Percentiles rank a stretch among this genome's conserved stretches.
Evolutionary conservation across 306 rosid genomes (phyloP).

Genomic region (Sicyos baderoa): DNA sequence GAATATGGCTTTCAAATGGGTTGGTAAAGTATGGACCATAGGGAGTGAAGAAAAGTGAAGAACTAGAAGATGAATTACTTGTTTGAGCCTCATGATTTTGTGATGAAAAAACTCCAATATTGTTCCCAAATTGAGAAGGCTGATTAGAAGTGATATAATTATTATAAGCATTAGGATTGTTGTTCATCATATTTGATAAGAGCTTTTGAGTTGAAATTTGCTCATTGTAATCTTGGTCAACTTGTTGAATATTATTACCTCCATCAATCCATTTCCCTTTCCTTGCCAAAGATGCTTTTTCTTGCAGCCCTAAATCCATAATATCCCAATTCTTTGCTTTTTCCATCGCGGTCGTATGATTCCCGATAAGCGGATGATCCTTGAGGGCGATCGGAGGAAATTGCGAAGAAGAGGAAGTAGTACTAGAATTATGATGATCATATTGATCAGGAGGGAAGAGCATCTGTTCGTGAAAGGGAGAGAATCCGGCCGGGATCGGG

Average conservation of each 20-base stretch:
- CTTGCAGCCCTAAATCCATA: too few species aligned
- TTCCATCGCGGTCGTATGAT: slow-evolving; percentile 15
- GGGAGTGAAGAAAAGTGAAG: slow-evolving; percentile 39
- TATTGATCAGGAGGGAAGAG: slow-evolving; percentile 17
- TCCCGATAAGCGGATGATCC: too few species aligned
- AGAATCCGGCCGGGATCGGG: slow-evolving; percentile 47
- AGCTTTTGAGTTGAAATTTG: slow-evolving; percentile 44
- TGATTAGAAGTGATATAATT: slow-evolving; percentile 28
- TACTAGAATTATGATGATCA: neutral
- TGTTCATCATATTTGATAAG: slow-evolving; percentile 34
- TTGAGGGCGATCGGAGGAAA: slow-evolving; percentile 17
- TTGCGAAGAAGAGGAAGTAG: neutral
- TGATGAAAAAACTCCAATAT: slow-evolving; percentile 33
- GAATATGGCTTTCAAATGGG: slow-evolving; percentile 36
- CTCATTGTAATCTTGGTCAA: slow-evolving; percentile 12
- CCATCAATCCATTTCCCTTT: slow-evolving; percentile 49
- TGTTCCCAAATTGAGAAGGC: too few species aligned
- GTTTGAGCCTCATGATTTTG: slow-evolving; percentile 31
- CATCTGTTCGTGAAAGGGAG: slow-evolving; percentile 49
- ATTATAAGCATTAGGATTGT: slow-evolving; percentile 34
- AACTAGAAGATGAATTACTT: slow-evolving; percentile 28
- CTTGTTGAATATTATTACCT: neutral
- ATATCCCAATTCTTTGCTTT: slow-evolving; percentile 18
- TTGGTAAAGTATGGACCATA: slow-evolving; percentile 38
- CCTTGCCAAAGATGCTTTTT: neutral